Conservation (phyloP, 2,329 filamentous ascomycete genomes). For the Ceratocystiopsis sp. region DNA sequence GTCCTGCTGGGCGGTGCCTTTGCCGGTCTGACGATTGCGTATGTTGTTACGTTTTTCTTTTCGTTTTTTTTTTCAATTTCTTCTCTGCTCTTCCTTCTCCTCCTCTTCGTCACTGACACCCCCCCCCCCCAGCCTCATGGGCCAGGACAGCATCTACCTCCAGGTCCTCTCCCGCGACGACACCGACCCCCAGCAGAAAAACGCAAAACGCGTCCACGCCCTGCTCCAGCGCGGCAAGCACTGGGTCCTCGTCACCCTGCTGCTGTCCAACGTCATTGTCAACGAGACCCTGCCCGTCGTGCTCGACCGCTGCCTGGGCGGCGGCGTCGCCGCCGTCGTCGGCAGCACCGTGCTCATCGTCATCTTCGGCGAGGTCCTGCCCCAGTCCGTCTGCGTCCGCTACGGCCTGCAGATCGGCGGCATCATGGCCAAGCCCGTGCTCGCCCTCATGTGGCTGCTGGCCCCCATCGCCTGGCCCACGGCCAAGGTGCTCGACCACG, state of each 20-base stretch:
- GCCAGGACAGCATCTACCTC: conserved; percentile 86
- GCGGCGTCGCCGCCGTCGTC: conserved; percentile 84
- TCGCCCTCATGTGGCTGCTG: conserved; percentile 81
- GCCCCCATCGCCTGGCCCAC: conserved; percentile 85
- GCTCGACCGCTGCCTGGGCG: conserved; percentile 80
- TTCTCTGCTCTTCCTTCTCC: background rate
- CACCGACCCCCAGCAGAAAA: conserved; percentile 68
- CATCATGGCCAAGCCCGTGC: conserved; percentile 77
- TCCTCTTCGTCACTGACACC: background rate
- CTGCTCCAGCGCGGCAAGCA: conserved; percentile 83
- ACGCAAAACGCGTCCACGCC: conserved; percentile 65
- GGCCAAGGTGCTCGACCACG: conserved; percentile 83
- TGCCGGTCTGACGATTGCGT: conserved; percentile 82
- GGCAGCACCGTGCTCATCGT: conserved; percentile 91
- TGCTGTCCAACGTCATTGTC: conserved; percentile 92
- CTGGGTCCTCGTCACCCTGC: conserved; percentile 89
- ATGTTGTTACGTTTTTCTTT: conserved; percentile 5
- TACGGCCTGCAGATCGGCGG: conserved; percentile 91
- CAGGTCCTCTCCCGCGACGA: conserved; percentile 83
- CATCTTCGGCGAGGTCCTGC: conserved; percentile 93
- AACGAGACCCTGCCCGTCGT: conserved; percentile 95
- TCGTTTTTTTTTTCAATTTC: background rate
- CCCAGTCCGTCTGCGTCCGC: conserved; percentile 89
- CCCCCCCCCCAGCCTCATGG: conserved; percentile 30
- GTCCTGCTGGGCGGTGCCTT: conserved; percentile 85